phyloP scores from a whole-genome alignment of 345 rosid species.

The Acer yangbiense region DNA sequence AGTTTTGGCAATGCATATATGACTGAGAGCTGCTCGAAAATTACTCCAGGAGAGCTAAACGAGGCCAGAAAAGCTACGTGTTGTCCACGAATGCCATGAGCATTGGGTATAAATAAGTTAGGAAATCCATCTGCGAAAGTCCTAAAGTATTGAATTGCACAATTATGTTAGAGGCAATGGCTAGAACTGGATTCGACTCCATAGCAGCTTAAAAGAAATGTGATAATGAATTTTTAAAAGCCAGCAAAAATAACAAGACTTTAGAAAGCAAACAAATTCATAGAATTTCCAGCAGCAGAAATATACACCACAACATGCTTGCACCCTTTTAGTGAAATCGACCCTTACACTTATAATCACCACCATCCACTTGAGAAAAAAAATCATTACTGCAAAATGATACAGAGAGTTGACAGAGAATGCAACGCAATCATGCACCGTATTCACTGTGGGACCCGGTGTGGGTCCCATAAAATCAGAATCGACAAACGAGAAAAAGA shows the following conservation, averaged over 20 bases:
- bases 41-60: conserved; percentile 84
- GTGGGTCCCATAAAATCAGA: conserved; percentile 1
- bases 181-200: conserved; percentile 6
- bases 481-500: neutral
- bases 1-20: conserved; percentile 90
- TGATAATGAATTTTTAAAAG: neutral
- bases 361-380: no score
- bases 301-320: no score
- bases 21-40: conserved; percentile 91
- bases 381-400: neutral
- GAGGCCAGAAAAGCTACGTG: conserved; percentile 95
- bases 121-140: conserved; percentile 95
- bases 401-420: no score
- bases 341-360: no score
- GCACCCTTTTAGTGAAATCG: no score
- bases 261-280: neutral
- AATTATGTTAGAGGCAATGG: neutral
- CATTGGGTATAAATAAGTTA: conserved; percentile 89
- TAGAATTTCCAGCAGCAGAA: neutral
- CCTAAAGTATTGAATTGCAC: conserved; percentile 36
- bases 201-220: neutral
- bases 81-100: conserved; percentile 89
- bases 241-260: neutral
- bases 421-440: neutral
- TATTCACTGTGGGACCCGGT: neutral